Evolutionary conservation across 2,329 filamentous ascomycete genomes (phyloP).

Genomic region (Diplocarpon rosae): DNA sequence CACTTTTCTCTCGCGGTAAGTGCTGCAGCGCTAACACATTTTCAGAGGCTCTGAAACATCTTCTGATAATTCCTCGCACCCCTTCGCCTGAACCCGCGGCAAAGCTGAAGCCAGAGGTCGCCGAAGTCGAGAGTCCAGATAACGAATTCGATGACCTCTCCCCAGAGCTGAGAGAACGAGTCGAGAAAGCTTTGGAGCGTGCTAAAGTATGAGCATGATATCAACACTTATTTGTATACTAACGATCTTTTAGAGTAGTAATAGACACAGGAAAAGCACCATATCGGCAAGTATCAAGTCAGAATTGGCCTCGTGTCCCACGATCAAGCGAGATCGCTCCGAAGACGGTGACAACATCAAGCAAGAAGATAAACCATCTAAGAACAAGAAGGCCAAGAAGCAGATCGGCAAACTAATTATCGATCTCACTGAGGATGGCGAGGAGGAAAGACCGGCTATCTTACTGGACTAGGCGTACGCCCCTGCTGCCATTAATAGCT

Average conservation of each 20-base stretch:
- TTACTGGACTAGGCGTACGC: constrained; percentile 1
- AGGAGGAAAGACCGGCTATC: neutral
- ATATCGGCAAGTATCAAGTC: too few species aligned
- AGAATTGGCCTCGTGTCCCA: too few species aligned
- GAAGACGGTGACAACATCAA: constrained; percentile 1
- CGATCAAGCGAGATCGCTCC: constrained; percentile 4
- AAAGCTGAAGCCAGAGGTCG: neutral
- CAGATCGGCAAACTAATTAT: constrained; percentile 7
- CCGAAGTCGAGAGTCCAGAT: neutral
- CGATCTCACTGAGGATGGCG: constrained; percentile 11
- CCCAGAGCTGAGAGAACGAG: neutral
- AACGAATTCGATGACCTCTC: neutral
- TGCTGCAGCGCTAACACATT: neutral
- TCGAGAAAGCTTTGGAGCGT: neutral
- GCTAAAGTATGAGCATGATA: neutral
- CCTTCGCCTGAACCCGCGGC: constrained; percentile 8
- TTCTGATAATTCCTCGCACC: constrained; percentile 15
- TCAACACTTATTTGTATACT: too few species aligned
- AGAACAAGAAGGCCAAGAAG: constrained; percentile 3
- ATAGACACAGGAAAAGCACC: too few species aligned
- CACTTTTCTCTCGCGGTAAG: neutral
- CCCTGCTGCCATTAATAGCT: too few species aligned
- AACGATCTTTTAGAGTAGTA: too few species aligned
- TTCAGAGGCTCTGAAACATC: constrained; percentile 15
- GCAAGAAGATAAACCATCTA: neutral